Percentiles rank a stretch among this genome's conserved stretches.
Evolutionary conservation across 2,329 filamentous ascomycete genomes (phyloP).

Genomic region (Hymenoscyphus albidus): DNA sequence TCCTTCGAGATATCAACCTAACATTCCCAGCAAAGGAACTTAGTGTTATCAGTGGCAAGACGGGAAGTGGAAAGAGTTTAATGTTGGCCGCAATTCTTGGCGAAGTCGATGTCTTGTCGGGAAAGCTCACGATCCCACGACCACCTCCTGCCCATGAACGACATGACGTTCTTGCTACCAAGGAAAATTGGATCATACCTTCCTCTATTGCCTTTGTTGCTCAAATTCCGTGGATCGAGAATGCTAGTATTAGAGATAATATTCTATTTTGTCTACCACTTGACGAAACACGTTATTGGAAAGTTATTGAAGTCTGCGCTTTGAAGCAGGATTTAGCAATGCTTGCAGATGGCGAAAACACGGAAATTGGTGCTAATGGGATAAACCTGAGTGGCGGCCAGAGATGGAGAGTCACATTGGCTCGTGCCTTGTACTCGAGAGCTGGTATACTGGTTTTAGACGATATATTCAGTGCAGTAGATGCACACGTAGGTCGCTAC

Average conservation of each 20-base stretch:
- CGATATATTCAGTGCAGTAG: slow-evolving; percentile 78
- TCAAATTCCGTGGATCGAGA: slow-evolving; percentile 80
- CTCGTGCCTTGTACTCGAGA: slow-evolving; percentile 74
- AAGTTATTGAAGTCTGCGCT: slow-evolving; percentile 69
- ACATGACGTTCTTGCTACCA: slow-evolving; percentile 58
- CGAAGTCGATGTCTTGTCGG: slow-evolving; percentile 66
- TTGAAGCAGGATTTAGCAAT: slow-evolving; percentile 73
- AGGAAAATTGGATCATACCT: slow-evolving; percentile 63
- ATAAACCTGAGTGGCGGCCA: slow-evolving; percentile 83
- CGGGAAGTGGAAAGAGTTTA: slow-evolving; percentile 74
- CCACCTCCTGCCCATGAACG: slow-evolving; percentile 50
- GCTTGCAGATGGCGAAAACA: slow-evolving; percentile 71
- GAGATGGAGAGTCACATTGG: slow-evolving; percentile 77
- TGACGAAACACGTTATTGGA: slow-evolving; percentile 64
- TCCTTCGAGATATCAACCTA: slow-evolving; percentile 60
- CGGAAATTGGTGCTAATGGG: slow-evolving; percentile 79
- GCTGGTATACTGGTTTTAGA: slow-evolving; percentile 74
- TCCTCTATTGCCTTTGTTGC: slow-evolving; percentile 70
- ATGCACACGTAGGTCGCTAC: slow-evolving; percentile 75
- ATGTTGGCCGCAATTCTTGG: slow-evolving; percentile 71
- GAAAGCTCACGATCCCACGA: slow-evolving; percentile 53
- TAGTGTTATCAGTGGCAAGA: slow-evolving; percentile 72
- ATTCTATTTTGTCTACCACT: slow-evolving; percentile 72
- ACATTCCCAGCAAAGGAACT: slow-evolving; percentile 66
- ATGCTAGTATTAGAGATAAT: slow-evolving; percentile 73